Base-by-base conservation (phyloP, 2,329 filamentous ascomycete species). In the Anthostomella pinea region DNA sequence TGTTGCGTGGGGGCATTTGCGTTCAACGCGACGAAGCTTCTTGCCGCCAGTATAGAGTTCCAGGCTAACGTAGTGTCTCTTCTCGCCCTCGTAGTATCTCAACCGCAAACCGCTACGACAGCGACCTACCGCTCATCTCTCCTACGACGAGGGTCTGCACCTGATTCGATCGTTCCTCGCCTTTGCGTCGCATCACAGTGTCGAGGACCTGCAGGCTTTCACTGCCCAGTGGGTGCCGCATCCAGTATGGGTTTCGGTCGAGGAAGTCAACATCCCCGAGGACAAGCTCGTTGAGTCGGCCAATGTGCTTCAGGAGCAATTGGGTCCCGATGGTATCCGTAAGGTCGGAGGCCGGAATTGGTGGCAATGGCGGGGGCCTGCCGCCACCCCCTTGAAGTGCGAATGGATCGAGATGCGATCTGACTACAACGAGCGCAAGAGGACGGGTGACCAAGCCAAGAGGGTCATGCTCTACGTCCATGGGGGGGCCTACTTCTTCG, bases 351-450 rank as follows among this genome's bases (percentile, higher is more conserved):
- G 93, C 3, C 73, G 77, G 54, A 77, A 81, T 43, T 89, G 93
- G 93, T 89, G 91, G 91, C 79, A 88, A 64, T 95, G 89, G 89
- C 77, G 87, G 34, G 77, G 79, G 35, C 77, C 78, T n/a, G n/a
- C n/a, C 4, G 73, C 79, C 17, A 73, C 67, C 30, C 72, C 80
- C 1, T 67, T 96, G 18, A 80, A 81, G 54, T 89, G 85, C 1
- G 91, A 98, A 59, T 97, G 90, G 91, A 87, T 98, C 49, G 93
- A 97, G 71, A 96, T 96, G 90, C 82, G 79, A 49, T 74, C 80
- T 33, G 85, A 97, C 60, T 83, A 87, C 55, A 71, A 83, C 42
- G 81, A 85, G 56, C 79, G 87, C 39, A 83, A 81, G 59, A 77
- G 76, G 54, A 66, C 67, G 1, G 67, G 66, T 11, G 76, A 79